Conservation (phyloP, 2,329 filamentous ascomycete species). For the Ophiostoma novo-ulmi region DNA sequence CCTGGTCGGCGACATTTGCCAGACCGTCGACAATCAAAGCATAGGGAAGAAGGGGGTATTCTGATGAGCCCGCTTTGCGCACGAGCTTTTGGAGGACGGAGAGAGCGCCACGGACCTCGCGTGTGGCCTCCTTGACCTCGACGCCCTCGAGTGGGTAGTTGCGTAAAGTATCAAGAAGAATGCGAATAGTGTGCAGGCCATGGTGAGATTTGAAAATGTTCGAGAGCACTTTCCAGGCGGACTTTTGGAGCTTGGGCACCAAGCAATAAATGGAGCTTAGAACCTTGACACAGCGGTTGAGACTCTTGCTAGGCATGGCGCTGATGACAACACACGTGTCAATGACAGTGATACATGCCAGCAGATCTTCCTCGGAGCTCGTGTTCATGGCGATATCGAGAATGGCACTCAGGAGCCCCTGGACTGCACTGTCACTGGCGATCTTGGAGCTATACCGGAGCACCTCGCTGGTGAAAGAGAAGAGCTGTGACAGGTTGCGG, state of each 20-base stretch:
- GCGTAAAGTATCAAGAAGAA: conserved; percentile 58
- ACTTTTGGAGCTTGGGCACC: conserved; percentile 54
- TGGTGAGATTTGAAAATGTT: conserved; percentile 70
- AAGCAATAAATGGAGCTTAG: conserved; percentile 67
- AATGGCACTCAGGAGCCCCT: conserved; percentile 56
- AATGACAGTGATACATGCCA: conserved; percentile 61
- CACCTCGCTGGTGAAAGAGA: conserved; percentile 60
- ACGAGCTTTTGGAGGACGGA: conserved; percentile 59
- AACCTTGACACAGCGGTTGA: conserved; percentile 63
- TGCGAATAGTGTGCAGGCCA: conserved; percentile 62
- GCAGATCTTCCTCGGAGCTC: conserved; percentile 58
- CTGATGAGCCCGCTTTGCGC: conserved; percentile 54
- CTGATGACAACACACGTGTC: conserved; percentile 68
- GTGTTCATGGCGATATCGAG: conserved; percentile 65
- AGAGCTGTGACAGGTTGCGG: conserved; percentile 58
- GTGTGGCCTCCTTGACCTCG: conserved; percentile 47
- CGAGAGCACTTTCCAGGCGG: conserved; percentile 64
- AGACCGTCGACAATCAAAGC: conserved; percentile 55
- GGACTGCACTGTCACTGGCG: conserved; percentile 57
- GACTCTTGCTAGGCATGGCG: conserved; percentile 57
- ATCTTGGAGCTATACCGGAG: conserved; percentile 72
- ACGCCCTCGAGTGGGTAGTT: conserved; percentile 43
- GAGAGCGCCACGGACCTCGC: conserved; percentile 58
- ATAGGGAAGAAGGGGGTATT: conserved; percentile 56
- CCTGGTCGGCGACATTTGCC: conserved; percentile 45